These are phyloP conservation scores for Anisodus tanguticus DNA, from an alignment of 257 asterid genomes.

Conservation along the genomic window DNA sequence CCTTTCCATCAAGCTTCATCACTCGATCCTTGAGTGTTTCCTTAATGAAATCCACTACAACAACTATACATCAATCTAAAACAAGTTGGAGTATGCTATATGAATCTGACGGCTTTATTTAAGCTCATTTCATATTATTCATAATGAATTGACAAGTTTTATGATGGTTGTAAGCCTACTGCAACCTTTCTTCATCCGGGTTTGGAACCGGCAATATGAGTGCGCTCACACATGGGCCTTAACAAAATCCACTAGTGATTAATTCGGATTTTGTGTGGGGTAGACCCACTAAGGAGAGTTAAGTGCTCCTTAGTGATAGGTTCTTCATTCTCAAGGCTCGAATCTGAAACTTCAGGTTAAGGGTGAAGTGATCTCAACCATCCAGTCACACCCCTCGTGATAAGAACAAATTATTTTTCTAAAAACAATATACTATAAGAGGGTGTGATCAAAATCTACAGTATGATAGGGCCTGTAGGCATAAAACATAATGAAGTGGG, in stretches of 20 bases:
- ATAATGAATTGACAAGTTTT: no score
- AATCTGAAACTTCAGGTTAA: background rate
- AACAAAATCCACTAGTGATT: background rate
- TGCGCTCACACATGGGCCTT: no score
- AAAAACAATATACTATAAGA: background rate
- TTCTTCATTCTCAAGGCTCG: background rate
- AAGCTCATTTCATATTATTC: no score
- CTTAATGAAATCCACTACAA: no score
- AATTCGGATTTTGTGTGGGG: background rate
- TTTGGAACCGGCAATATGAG: no score
- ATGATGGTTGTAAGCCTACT: no score
- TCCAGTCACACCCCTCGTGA: background rate
- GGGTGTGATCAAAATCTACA: background rate
- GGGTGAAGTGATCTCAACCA: background rate
- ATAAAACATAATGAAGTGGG: conserved; percentile 21
- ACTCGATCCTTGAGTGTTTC: no score
- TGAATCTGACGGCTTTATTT: no score
- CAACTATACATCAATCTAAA: no score
- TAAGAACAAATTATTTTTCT: background rate
- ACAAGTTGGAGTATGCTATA: no score
- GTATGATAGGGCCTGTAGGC: background rate
- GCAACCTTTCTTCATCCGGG: no score
- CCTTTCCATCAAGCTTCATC: no score
- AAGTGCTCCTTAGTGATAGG: background rate
- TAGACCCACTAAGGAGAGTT: background rate